Conservation (phyloP, 2,329 filamentous ascomycete species). For the Aspergillus ibericus region DNA sequence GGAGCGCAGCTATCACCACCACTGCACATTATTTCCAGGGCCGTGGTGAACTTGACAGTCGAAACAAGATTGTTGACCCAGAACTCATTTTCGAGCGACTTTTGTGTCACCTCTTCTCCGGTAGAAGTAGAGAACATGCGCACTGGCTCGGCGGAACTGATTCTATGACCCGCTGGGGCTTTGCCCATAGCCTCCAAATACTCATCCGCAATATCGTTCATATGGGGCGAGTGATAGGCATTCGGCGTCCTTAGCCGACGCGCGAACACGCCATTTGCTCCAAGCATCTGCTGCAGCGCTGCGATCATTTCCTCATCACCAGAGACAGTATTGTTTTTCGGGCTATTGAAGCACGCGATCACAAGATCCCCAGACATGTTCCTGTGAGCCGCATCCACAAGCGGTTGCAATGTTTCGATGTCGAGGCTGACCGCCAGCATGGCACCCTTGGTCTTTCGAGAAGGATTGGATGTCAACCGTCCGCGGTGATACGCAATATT, state of each 20-base stretch:
- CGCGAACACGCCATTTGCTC: slow-evolving; percentile 22
- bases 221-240: slow-evolving; percentile 40
- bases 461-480: background rate
- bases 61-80: too few species aligned
- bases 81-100: too few species aligned
- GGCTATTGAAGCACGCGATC: slow-evolving; percentile 36
- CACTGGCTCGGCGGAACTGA: background rate
- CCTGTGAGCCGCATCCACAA: too few species aligned
- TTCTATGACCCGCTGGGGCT: background rate
- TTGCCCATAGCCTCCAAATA: background rate
- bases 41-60: too few species aligned
- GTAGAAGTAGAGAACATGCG: too few species aligned
- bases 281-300: slow-evolving; percentile 14
- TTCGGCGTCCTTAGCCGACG: slow-evolving; percentile 27
- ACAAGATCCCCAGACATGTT: background rate
- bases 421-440: background rate
- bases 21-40: too few species aligned
- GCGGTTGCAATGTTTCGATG: background rate
- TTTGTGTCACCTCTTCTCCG: too few species aligned
- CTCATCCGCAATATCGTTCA: slow-evolving; percentile 20
- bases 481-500: slow-evolving; percentile 27
- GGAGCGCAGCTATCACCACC: too few species aligned
- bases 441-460: background rate
- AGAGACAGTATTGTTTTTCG: slow-evolving; percentile 33
- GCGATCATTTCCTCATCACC: slow-evolving; percentile 27